Evolutionary conservation across 371 early-diverging fungal genomes (phyloP).

Genomic region (Amoeboaphelidium protococcarum): DNA sequence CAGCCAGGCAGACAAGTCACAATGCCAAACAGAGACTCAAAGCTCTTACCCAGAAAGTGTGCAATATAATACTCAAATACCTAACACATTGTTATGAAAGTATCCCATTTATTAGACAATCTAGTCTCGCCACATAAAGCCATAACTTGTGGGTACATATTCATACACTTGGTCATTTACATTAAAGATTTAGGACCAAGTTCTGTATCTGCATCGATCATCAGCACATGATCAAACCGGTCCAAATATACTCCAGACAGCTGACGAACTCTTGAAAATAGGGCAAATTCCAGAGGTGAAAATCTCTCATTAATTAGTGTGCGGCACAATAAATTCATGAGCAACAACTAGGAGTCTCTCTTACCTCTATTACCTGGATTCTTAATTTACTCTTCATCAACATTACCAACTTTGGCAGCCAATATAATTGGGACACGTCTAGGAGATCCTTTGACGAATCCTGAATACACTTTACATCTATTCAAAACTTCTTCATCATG

Average conservation of each 20-base stretch:
- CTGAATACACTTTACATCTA: slow-evolving; percentile 15
- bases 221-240: slow-evolving; percentile 8
- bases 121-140: slow-evolving; percentile 12
- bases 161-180: slow-evolving; percentile 6
- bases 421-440: slow-evolving; percentile 7
- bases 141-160: slow-evolving; percentile 7
- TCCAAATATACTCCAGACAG: slow-evolving; percentile 3
- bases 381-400: slow-evolving; percentile 4
- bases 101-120: slow-evolving; percentile 7
- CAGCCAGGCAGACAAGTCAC: slow-evolving; percentile 36
- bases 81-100: slow-evolving; percentile 17
- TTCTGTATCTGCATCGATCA: slow-evolving; percentile 13
- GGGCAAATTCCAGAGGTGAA: slow-evolving; percentile 58
- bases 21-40: slow-evolving; percentile 21
- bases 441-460: slow-evolving; percentile 6
- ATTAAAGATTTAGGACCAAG: slow-evolving; percentile 6
- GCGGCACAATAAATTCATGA: slow-evolving; percentile 18
- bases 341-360: slow-evolving; percentile 19
- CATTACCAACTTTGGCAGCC: slow-evolving; percentile 10
- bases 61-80: slow-evolving; percentile 25
- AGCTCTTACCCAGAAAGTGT: slow-evolving; percentile 20
- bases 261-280: slow-evolving; percentile 33
- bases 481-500: slow-evolving; percentile 47
- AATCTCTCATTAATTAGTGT: slow-evolving; percentile 21
- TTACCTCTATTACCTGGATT: slow-evolving; percentile 21